Evolutionary conservation across 768 basidiomycete species (phyloP), one percentile per base, ranked within the genome.

Genomic region (Leccinellum luteum): DNA sequence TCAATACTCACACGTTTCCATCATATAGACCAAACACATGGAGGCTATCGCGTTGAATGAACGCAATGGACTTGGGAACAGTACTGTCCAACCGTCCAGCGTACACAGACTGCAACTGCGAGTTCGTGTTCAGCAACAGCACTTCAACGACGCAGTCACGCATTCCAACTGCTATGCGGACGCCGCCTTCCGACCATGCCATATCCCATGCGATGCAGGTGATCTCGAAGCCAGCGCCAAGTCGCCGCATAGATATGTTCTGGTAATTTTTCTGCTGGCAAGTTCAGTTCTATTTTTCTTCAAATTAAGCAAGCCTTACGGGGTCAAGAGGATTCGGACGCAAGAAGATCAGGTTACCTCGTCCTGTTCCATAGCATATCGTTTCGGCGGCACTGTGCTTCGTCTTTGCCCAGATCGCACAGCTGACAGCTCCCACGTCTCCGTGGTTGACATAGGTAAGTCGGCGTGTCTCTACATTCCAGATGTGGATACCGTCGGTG

Each of bases 221-320:
- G n/a, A 60, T 57, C 27, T 60, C 49, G 19, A 57, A 49, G 3
- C 56, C 60, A 5, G 48, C 28, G 4, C 60, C 53, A 2, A 60
- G 56, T 30, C 52, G 15, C 7, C 19, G 25, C 17, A 53, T 28
- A 25, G 52, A 60, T 4, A 60, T 57, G 10, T 60, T 21, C 30
- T 62, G 60, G 34, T 21, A 62, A 4, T 35, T 23, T 30, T 45
- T 58, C 54, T 58, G 23, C 25, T n/a, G n/a, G n/a, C 3, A 15
- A 31, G 25, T 21, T 54, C 13, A 27, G 28, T 43, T 28, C 7
- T 14, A 15, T 32, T 15, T 27, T 17, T 17, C 6, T 28, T 30
- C 2, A 9, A 15, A 35, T 35, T 48, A n/a, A n/a, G n/a, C n/a
- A 12, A 55, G 14, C 8, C 61, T 60, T 48, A 60, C 61, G 51